A percentile compares a stretch with the other conserved stretches of the same genome.
Evolutionary conservation across 371 early-diverging fungal genomes (phyloP).

Genomic region (Mucor irregularis): DNA sequence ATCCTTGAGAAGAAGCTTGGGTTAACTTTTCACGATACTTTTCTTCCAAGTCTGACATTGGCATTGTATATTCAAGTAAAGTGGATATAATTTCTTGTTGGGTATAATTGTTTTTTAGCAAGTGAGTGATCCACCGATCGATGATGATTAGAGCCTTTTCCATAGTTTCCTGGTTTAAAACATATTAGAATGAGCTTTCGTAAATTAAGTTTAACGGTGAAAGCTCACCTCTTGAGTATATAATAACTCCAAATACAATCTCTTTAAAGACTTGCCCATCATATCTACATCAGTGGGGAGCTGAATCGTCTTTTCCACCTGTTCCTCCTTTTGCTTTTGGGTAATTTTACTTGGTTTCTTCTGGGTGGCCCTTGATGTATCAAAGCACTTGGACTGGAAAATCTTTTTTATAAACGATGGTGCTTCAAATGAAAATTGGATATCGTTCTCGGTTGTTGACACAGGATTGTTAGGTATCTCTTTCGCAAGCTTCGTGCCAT

Average conservation of each 20-base stretch:
- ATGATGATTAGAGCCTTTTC: neutral
- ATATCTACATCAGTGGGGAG: conserved; percentile 8
- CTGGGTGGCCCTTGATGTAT: neutral
- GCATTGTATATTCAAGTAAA: conserved; percentile 10
- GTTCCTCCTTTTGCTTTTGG: neutral
- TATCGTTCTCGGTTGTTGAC: neutral
- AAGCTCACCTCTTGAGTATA: conserved; percentile 18
- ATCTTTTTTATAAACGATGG: conserved; percentile 1
- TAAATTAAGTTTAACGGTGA: neutral
- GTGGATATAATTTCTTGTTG: conserved; percentile 9
- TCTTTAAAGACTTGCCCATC: conserved; percentile 12
- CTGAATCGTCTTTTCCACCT: neutral
- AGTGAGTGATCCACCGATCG: conserved; percentile 5
- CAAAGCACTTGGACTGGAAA: too few relatives aligned
- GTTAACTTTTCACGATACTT: conserved; percentile 3
- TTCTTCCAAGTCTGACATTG: conserved; percentile 1
- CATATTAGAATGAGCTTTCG: neutral
- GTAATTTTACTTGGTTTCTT: neutral
- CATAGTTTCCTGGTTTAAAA: neutral
- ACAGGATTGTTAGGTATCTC: neutral
- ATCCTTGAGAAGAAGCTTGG: neutral
- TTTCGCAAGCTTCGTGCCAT: neutral
- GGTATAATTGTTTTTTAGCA: neutral
- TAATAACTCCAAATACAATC: conserved; percentile 15
- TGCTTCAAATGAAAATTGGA: neutral